phyloP scores from a whole-genome alignment of 345 rosid genomes.

The Acer saccharum region DNA sequence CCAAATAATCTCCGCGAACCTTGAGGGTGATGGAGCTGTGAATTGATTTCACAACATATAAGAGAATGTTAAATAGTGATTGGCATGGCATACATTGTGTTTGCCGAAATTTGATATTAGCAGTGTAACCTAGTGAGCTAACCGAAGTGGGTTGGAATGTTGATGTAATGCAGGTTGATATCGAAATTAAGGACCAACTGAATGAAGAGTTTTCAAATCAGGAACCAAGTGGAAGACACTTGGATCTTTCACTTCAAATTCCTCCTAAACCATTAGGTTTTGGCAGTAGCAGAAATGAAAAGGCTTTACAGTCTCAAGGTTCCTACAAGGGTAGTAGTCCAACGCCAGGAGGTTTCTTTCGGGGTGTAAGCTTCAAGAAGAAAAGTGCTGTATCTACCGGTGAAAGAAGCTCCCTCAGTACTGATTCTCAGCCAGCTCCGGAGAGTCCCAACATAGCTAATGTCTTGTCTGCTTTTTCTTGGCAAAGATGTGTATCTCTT shows the following conservation, averaged over 20 bases:
- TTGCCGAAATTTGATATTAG: background rate
- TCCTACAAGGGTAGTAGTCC: slow-evolving; percentile 52
- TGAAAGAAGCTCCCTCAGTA: slow-evolving; percentile 66
- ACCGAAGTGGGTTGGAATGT: background rate
- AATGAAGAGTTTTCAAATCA: slow-evolving; percentile 43
- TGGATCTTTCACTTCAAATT: slow-evolving; percentile 81
- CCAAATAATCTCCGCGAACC: background rate
- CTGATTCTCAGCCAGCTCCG: slow-evolving; percentile 44
- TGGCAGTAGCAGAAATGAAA: slow-evolving; percentile 44
- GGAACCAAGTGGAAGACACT: slow-evolving; percentile 45
- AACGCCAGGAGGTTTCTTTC: slow-evolving; percentile 66
- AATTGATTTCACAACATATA: background rate
- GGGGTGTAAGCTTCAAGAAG: slow-evolving; percentile 41
- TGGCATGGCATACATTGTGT: no score
- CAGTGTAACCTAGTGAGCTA: background rate
- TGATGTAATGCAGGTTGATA: slow-evolving; percentile 39
- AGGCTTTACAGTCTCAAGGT: slow-evolving; percentile 50
- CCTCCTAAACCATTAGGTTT: slow-evolving; percentile 66
- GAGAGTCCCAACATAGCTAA: slow-evolving; percentile 46
- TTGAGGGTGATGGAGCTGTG: background rate
- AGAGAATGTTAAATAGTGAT: background rate
- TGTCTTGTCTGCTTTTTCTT: slow-evolving; percentile 46
- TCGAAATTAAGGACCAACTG: slow-evolving; percentile 34
- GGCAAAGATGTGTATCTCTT: slow-evolving; percentile 81
- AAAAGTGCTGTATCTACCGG: background rate